Base-by-base conservation (phyloP, 1,284 basidiomycete species). In the Rhodotorula sp. region DNA sequence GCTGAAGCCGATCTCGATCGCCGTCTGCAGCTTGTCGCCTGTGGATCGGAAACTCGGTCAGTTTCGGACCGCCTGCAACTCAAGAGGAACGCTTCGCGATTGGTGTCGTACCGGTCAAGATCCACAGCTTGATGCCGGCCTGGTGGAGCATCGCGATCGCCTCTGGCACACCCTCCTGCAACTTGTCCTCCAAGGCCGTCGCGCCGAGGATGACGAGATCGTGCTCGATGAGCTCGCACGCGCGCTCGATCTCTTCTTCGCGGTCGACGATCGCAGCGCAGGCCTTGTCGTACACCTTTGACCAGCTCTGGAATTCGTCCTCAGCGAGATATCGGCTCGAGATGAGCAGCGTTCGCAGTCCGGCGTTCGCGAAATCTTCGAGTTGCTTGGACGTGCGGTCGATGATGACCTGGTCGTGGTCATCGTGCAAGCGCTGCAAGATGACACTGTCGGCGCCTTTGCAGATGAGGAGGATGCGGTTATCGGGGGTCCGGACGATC, bases 391-490 rank as follows among this genome's bases (percentile, higher is more conserved):
- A 85, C 38, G 94, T 97, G 79, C 87, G 82, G 66, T 87, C 87
- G 84, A 93, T 93, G 72, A 97, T 79, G 64, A 78, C 84, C 19
- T 85, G 84, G 77, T 95, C 90, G 78, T 93, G 92, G 76, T 91
- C 86, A 45, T 84, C 81, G 8, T 56, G 50, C 3, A 99, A 85
- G 18, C 95, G 88, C 77, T 90, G 88, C 79, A 95, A 95, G 78
- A 98, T 91, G 77, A 98, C 93, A 76, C 89, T 92, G 81, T 98
- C 95, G 15, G 95, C 95, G n/a, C 95, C 95, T 81, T 97, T 98
- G 85, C 90, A 92, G 80, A 95, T 95, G 76, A 97, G 82, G 23
- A 93, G 83, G 71, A 97, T 84, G 77, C 85, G 84, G 26, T 92
- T 91, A 70, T 93, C 89, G 0, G 93, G 90, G 69, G 87, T 86